Conservation (phyloP, 768 basidiomycete species). For the Coprinopsis marcescibilis region DNA sequence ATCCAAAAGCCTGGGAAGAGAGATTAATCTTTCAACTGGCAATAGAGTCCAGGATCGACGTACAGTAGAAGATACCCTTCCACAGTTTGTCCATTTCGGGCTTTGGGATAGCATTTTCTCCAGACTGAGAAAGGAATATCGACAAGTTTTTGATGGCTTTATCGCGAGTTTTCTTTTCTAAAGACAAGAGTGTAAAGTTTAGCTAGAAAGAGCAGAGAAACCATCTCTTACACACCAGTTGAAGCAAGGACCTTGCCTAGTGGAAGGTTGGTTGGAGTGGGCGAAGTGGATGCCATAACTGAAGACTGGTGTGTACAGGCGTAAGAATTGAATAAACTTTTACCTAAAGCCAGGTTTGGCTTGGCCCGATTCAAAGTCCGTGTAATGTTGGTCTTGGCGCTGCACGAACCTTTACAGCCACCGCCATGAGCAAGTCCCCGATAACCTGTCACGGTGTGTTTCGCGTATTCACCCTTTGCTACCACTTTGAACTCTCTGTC, state of each 20-base stretch:
- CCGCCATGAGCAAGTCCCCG: conserved; percentile 56
- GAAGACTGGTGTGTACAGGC: too few relatives aligned
- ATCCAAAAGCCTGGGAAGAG: conserved; percentile 99
- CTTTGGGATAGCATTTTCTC: conserved; percentile 54
- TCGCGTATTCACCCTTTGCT: too few relatives aligned
- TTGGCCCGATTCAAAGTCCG: conserved; percentile 23
- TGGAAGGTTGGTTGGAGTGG: conserved; percentile 38
- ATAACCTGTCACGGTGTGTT: conserved; percentile 85
- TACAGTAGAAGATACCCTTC: conserved; percentile 98
- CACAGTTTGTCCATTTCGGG: conserved; percentile 87
- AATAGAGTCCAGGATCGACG: conserved; percentile 18
- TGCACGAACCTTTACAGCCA: background rate
- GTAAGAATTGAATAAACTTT: too few relatives aligned
- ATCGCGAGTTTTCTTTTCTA: conserved; percentile 87
- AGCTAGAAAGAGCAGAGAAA: conserved; percentile 2
- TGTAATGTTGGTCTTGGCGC: conserved; percentile 7
- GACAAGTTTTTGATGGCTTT: conserved; percentile 80
- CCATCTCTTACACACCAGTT: conserved; percentile 52
- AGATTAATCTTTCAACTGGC: background rate
- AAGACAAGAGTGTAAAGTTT: conserved; percentile 10
- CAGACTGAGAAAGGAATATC: conserved; percentile 68
- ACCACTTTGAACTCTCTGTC: background rate
- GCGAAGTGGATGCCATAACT: conserved; percentile 4
- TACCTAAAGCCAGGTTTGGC: conserved; percentile 4
- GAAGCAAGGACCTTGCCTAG: conserved; percentile 90